phyloP scores from a whole-genome alignment of 1,284 basidiomycete species.

The Austroboletus niveus region DNA sequence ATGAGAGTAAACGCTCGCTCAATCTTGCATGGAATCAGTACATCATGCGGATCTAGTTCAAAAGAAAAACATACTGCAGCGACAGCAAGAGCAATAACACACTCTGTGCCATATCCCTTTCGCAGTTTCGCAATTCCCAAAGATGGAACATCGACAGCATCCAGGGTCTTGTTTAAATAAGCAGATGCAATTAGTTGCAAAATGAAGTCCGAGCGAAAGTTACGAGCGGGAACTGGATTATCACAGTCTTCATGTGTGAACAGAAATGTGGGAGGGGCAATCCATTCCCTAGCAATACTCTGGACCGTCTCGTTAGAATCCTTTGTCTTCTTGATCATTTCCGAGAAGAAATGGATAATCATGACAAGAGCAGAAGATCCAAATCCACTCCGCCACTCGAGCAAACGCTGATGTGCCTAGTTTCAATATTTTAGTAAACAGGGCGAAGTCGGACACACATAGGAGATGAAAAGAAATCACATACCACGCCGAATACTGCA shows the following conservation, averaged over 20 bases:
- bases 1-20: conserved; percentile 9
- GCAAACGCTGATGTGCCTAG: no score
- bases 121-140: conserved; percentile 2
- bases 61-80: conserved; percentile 5
- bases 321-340: no score
- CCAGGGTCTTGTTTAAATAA: conserved; percentile 6
- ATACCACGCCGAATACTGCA: no score
- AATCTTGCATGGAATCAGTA: conserved; percentile 3
- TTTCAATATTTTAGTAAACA: no score
- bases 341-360: no score
- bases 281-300: no score
- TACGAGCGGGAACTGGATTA: background rate
- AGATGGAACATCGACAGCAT: conserved; percentile 1
- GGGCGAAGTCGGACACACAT: no score
- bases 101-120: conserved; percentile 4
- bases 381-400: no score
- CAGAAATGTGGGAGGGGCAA: no score
- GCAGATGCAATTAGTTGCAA: conserved; percentile 6
- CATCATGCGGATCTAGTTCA: background rate
- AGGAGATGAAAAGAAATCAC: no score
- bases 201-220: conserved; percentile 10
- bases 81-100: conserved; percentile 2
- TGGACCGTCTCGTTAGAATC: no score
- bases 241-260: conserved; percentile 3
- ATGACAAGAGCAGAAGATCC: no score